These are phyloP conservation scores for Biscutella auriculata DNA, from an alignment of 441 rosid species.

Conservation along the genomic window DNA sequence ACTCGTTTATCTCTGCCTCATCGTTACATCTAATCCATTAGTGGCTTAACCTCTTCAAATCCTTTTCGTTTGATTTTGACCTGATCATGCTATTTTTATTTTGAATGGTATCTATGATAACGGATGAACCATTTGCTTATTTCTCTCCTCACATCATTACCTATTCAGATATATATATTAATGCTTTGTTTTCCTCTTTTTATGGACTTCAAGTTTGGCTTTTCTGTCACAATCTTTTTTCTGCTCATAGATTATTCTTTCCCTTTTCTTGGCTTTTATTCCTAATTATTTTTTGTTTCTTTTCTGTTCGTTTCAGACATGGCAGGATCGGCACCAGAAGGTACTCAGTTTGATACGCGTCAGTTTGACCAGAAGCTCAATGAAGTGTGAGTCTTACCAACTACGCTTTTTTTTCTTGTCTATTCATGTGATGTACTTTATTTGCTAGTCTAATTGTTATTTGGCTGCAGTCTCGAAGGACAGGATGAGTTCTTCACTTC, in stretches of 20 bases:
- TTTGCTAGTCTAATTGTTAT: slow-evolving; percentile 3
- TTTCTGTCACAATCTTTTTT: slow-evolving; percentile 14
- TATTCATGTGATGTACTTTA: not conserved
- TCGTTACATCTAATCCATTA: too few species aligned
- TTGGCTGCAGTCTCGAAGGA: slow-evolving; percentile 19
- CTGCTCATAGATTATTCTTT: not conserved
- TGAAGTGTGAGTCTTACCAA: slow-evolving; percentile 46
- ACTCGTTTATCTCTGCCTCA: too few species aligned
- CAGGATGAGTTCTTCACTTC: slow-evolving; percentile 28
- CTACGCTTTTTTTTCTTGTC: too few species aligned
- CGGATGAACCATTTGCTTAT: slow-evolving; percentile 8
- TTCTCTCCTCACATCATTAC: slow-evolving; percentile 9
- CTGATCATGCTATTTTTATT: too few species aligned
- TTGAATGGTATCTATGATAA: slow-evolving; percentile 12
- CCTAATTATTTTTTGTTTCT: not conserved
- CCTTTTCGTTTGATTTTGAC: too few species aligned
- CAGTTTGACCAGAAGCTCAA: slow-evolving; percentile 42
- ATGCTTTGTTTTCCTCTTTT: slow-evolving; percentile 22
- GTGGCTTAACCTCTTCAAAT: too few species aligned
- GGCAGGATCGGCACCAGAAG: slow-evolving; percentile 46
- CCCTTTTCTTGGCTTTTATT: not conserved
- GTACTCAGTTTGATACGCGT: slow-evolving; percentile 40
- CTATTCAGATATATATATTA: slow-evolving; percentile 13
- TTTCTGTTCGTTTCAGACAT: slow-evolving; percentile 25
- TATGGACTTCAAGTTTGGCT: slow-evolving; percentile 25